phyloP scores from a whole-genome alignment of 371 early-diverging fungal genomes.

The Umbelopsis sp. region DNA sequence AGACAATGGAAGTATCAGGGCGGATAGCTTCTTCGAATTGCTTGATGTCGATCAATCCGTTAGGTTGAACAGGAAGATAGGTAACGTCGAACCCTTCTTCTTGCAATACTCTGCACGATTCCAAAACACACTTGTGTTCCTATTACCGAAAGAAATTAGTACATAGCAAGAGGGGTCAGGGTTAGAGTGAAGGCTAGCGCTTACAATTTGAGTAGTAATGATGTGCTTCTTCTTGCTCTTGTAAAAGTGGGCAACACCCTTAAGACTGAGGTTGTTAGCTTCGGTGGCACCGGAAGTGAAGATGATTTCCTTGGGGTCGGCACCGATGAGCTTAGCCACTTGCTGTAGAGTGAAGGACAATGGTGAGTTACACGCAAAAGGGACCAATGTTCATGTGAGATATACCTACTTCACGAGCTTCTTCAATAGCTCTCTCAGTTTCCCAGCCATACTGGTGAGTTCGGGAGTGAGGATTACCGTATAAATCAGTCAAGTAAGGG shows the following conservation, averaged over 20 bases:
- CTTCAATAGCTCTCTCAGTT: conserved; percentile 94
- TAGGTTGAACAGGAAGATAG: conserved; percentile 91
- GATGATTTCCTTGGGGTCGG: conserved; percentile 98
- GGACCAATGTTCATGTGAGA: not conserved
- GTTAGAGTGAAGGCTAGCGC: conserved; percentile 4
- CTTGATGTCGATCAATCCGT: conserved; percentile 86
- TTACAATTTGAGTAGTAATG: conserved; percentile 95
- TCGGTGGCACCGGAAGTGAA: conserved; percentile 99
- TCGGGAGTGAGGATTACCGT: conserved; percentile 99
- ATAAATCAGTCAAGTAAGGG: conserved; percentile 92
- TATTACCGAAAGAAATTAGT: conserved; percentile 24
- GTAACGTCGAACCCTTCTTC: conserved; percentile 99
- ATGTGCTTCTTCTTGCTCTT: conserved; percentile 96
- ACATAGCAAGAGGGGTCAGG: not conserved
- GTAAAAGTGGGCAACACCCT: conserved; percentile 98
- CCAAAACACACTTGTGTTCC: conserved; percentile 99
- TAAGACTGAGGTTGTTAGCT: conserved; percentile 96
- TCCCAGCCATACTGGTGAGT: conserved; percentile 99
- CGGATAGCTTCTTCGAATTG: conserved; percentile 87
- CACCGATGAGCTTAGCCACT: conserved; percentile 92
- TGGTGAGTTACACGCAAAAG: too few species aligned
- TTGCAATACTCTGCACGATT: conserved; percentile 97
- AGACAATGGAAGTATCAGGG: conserved; percentile 93
- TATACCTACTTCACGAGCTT: conserved; percentile 75
- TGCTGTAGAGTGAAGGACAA: conserved; percentile 54